A percentile compares a stretch with the other conserved stretches of the same genome.
Conservation (phyloP, 2,329 filamentous ascomycete genomes). For the Colletotrichum cordylinicola region DNA sequence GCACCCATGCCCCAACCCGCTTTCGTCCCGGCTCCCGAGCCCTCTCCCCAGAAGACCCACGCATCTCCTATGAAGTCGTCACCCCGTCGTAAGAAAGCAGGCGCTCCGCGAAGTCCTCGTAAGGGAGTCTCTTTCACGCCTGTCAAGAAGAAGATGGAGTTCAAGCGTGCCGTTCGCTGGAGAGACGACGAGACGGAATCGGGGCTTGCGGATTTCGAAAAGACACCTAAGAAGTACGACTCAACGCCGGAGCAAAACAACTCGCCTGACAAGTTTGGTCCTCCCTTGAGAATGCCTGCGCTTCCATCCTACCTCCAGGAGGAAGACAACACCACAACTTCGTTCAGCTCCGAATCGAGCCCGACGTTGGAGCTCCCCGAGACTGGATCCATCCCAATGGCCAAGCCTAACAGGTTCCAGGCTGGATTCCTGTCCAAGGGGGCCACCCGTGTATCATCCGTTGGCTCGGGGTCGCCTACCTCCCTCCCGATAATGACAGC, state of each 20-base stretch:
- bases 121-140: constrained; percentile 86
- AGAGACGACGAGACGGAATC: constrained; percentile 85
- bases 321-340: constrained; percentile 49
- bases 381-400: constrained; percentile 36
- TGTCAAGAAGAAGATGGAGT: constrained; percentile 74
- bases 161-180: constrained; percentile 86
- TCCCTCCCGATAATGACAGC: constrained; percentile 63
- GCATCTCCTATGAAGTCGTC: constrained; percentile 76
- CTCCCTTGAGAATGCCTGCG: constrained; percentile 31
- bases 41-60: constrained; percentile 24
- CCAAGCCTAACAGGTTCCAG: constrained; percentile 81
- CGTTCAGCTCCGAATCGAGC: constrained; percentile 59
- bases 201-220: constrained; percentile 88
- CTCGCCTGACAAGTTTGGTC: constrained; percentile 51
- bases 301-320: constrained; percentile 55
- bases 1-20: constrained; percentile 52
- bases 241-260: constrained; percentile 56
- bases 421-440: constrained; percentile 79
- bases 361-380: constrained; percentile 63
- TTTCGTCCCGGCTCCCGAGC: constrained; percentile 37
- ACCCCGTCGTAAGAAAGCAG: constrained; percentile 77
- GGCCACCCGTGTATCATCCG: constrained; percentile 39
- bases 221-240: constrained; percentile 77
- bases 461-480: constrained; percentile 65
- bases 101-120: constrained; percentile 46